Evolutionary conservation across 495 filamentous ascomycete species (phyloP), one percentile per base, ranked within the genome.

Genomic region (Tuber microsphaerosporum): DNA sequence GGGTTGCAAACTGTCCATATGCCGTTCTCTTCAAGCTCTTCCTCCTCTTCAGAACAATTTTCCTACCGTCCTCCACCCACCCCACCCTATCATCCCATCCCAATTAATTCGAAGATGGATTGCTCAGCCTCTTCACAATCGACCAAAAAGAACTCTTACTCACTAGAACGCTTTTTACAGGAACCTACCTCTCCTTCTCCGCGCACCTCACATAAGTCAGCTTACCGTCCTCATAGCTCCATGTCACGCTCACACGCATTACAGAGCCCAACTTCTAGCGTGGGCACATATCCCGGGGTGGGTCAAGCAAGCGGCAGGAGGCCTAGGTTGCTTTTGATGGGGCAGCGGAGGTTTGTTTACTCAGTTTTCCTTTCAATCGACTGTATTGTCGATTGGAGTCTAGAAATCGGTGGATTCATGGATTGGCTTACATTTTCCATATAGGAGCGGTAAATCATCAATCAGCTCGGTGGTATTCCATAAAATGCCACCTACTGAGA

Each of bases 381-480:
- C 17, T n/a, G 39, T 70, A 70, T 45, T 45, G 51, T 9, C n/a
- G 22, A 65, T 20, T n/a, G 22, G n/a, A 37, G 34, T 7, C 20
- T n/a, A 22, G 72, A 37, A 37, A 56, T 10, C n/a, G 51, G 56
- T 65, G 43, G 74, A 51, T 77, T 74, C 70, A 77, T 51, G 20
- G 45, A 42, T 45, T 17, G 37, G 69, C 80, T 86, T 74, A 84
- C 83, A 75, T 77, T 81, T 65, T 65, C 42, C 17, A 72, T 45
- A 73, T 75, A 99, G 95, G 86, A 97, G 93, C 82, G 95, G 95
- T 69, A 99, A 99, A 83, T 97, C 95, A 16, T 98, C 95, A 9
- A 97, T 99, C 75, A 94, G 93, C 6, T 97, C 92, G 79, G 95
- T 99, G 56, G 96, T 99, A 19, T 98, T 99, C 80, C 93, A 97